Evolutionary conservation across 768 basidiomycete genomes (phyloP).

Genomic region (Gloeophyllum trabeum): DNA sequence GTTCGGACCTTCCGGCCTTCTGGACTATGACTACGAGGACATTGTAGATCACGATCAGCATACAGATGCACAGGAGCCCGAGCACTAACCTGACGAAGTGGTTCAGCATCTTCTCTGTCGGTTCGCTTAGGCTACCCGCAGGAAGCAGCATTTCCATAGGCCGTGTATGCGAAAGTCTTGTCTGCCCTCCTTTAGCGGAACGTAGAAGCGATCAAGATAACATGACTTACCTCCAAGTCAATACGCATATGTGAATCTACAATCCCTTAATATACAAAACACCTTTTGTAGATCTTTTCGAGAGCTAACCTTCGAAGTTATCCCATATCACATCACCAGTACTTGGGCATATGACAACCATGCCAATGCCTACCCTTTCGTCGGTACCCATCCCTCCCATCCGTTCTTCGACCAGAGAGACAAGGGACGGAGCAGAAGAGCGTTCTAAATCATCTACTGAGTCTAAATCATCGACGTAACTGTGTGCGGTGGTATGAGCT

Average conservation of each 20-base stretch:
- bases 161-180: constrained; percentile 73
- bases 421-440: constrained; percentile 55
- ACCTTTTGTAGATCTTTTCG: neutral
- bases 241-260: constrained; percentile 75
- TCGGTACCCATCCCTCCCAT: constrained; percentile 28
- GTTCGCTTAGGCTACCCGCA: constrained; percentile 41
- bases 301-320: constrained; percentile 59
- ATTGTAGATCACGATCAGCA: constrained; percentile 2
- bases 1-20: constrained; percentile 37
- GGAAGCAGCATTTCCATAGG: constrained; percentile 77
- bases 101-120: constrained; percentile 65
- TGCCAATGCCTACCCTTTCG: constrained; percentile 42
- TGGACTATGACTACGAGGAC: constrained; percentile 3
- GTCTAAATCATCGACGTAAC: constrained; percentile 75
- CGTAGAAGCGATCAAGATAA: neutral
- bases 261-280: constrained; percentile 3
- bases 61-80: neutral
- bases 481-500: too few relatives aligned
- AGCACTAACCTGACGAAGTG: constrained; percentile 51
- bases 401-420: constrained; percentile 60
- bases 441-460: constrained; percentile 51
- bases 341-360: constrained; percentile 73
- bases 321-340: constrained; percentile 95
- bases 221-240: constrained; percentile 65
- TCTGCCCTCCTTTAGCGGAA: constrained; percentile 30